Evolutionary conservation across 441 rosid species (phyloP), one percentile per base, ranked within the genome.

Genomic region (Gossypium davidsonii): DNA sequence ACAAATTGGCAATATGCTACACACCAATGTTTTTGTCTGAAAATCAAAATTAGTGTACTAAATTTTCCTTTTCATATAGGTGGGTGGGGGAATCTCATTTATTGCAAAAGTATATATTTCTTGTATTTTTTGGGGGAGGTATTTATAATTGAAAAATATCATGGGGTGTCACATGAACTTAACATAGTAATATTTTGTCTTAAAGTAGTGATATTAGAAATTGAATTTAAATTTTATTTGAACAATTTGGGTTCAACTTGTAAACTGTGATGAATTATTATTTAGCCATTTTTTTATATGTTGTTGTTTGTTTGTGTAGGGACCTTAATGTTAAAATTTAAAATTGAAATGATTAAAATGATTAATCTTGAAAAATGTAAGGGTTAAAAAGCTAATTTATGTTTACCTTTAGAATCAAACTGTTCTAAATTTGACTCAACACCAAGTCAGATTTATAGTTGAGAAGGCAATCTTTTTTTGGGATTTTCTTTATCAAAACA

Each of bases 401-500:
- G 4, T 63, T 63, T 17, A 21, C 49, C 46, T n/a, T 31, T 31
- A 31, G 21, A 15, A 3, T 52, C 18, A 52, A 7, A 51, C 46
- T 67, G 59, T 67, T 67, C 59, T 26, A 49, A 26, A 49, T 15
- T 37, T 67, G 71, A 67, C 28, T 18, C 12, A 65, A 21, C 15
- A 63, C 49, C 69, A 42, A 20, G n/a, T 17, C 8, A 2, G 17
- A 12, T 42, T 62, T 7, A 62, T 5, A 34, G 66, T 62, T 62
- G 23, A 34, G 3, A 34, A 8, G 25, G 25, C 6, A 20, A 20
- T 15, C 3, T 15, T 61, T 62, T 34, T 31, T 31, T 31, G 46
- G 14, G 37, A 0, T 34, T 15, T 15, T 3, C 48, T 15, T 42
- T 1, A 64, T 18, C 2, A 63, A 64, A 64, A 65, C 37, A 6